Conservation (phyloP, 2,329 filamentous ascomycete species). For the Epichloe elymi region DNA sequence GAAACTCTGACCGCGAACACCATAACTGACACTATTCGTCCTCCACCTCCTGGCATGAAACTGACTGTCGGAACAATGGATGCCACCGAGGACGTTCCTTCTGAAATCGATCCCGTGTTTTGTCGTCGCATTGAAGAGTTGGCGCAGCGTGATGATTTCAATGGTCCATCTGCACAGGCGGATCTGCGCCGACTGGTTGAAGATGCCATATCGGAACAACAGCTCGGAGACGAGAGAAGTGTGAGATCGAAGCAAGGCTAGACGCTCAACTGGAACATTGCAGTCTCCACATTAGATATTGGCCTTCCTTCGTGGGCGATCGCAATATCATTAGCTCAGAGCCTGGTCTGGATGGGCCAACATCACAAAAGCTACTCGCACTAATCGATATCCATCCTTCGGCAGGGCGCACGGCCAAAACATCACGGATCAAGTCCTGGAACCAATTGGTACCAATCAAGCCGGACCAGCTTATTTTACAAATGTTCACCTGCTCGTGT, state of each 20-base stretch:
- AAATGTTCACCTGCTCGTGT: slow-evolving; percentile 21
- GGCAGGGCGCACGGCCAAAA: slow-evolving; percentile 29
- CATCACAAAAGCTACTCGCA: slow-evolving; percentile 36
- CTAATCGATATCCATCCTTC: slow-evolving; percentile 43
- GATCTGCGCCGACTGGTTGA: slow-evolving; percentile 67
- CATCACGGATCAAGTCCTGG: slow-evolving; percentile 31
- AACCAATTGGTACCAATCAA: slow-evolving; percentile 42
- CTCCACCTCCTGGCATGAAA: slow-evolving; percentile 61
- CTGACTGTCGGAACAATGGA: slow-evolving; percentile 67
- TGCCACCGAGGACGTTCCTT: slow-evolving; percentile 43
- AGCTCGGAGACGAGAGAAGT: slow-evolving; percentile 48
- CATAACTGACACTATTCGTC: slow-evolving; percentile 34
- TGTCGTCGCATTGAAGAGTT: slow-evolving; percentile 78
- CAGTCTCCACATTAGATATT: slow-evolving; percentile 50
- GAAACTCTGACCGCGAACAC: slow-evolving; percentile 15
- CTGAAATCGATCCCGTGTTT: slow-evolving; percentile 68
- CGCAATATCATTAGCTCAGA: slow-evolving; percentile 42
- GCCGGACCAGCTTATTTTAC: slow-evolving; percentile 45
- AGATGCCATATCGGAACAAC: slow-evolving; percentile 62
- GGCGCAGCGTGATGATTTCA: slow-evolving; percentile 70
- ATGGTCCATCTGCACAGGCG: slow-evolving; percentile 65
- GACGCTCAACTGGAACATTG: slow-evolving; percentile 27
- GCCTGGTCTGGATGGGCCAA: slow-evolving; percentile 27
- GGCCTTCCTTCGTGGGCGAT: slow-evolving; percentile 32
- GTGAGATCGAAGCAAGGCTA: slow-evolving; percentile 49